Conservation (phyloP, 106 monocot genomes). For the Dioscorea alata region DNA sequence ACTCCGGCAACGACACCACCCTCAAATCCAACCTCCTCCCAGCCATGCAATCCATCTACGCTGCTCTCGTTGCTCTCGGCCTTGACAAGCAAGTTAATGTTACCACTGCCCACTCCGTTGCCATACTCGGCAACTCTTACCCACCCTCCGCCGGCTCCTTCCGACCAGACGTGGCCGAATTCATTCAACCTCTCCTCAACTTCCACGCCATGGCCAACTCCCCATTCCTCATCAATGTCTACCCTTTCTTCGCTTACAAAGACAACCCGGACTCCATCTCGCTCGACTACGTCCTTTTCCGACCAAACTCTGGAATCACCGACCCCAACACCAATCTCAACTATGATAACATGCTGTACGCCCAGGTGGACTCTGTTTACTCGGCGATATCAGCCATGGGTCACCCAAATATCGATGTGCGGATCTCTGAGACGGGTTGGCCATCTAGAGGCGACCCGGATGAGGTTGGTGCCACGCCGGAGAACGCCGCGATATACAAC, state of each 20-base stretch:
- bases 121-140: slow-evolving; percentile 51
- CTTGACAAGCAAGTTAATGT: slow-evolving; percentile 68
- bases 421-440: slow-evolving; percentile 92
- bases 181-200: slow-evolving; percentile 56
- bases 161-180: slow-evolving; percentile 27
- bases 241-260: slow-evolving; percentile 91
- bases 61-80: slow-evolving; percentile 51
- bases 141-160: slow-evolving; percentile 86
- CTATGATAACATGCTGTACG: slow-evolving; percentile 94
- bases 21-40: slow-evolving; percentile 64
- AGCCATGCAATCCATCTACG: slow-evolving; percentile 68
- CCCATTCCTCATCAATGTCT: slow-evolving; percentile 80
- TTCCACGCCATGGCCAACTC: slow-evolving; percentile 72
- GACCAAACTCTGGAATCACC: slow-evolving; percentile 51
- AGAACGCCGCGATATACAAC: slow-evolving; percentile 68
- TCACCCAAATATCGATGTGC: slow-evolving; percentile 55
- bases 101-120: slow-evolving; percentile 71
- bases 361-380: slow-evolving; percentile 79
- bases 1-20: slow-evolving; percentile 53
- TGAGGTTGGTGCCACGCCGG: slow-evolving; percentile 63
- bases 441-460: slow-evolving; percentile 77
- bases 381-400: slow-evolving; percentile 61
- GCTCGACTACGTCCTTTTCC: slow-evolving; percentile 69
- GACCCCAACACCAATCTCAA: slow-evolving; percentile 56
- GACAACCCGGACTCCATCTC: slow-evolving; percentile 39